Base-by-base conservation (phyloP, 306 rosid genomes). In the Cicer bijugum region DNA sequence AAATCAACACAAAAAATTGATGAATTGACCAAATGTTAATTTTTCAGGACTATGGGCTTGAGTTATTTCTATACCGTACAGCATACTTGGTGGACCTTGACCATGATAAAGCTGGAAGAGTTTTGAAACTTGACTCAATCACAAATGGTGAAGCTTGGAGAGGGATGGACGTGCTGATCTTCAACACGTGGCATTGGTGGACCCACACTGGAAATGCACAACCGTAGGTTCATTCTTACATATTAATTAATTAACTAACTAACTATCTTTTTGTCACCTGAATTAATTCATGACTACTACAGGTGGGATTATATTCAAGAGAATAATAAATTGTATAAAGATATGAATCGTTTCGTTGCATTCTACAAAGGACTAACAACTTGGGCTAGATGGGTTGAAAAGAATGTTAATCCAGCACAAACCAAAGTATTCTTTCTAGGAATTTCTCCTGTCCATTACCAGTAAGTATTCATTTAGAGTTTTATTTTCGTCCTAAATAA, bases 161-260 rank as follows among this genome's bases (percentile, higher is more conserved):
- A 77, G 96, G 92, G 38, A 88, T 94, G 98, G 94, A 94, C 79
- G 70, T 61, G 6, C 50, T 94, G 40, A 40, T 94, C 70, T 94
- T 94, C 78, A 92, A 94, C 95, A 85, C 92, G 14, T 94, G 98
- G 97, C 98, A 93, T 5, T 93, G 98, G 98, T 93, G 98, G 97
- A 86, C 97, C 82, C 97, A 93, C 82, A 85, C 94, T 0, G 98
- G 96, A 51, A 83, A 37, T 16, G 35, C 95, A 6, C 98, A 91
- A 38, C 97, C 98, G 98, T 94, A 86, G 0, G 94, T 78, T 75
- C 23, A 42, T 12, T 65, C 15, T 16, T 16, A 16, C 17, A 16
- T 16, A 16, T 2, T 28, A 28, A 0, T 14, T 14, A 38, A 56
- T 44, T 10, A 55, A 42, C 45, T 14, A 55, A 42, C 45, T 14